Evolutionary conservation across 1,284 basidiomycete species (phyloP).

Genomic region (Rhodofomes roseus): DNA sequence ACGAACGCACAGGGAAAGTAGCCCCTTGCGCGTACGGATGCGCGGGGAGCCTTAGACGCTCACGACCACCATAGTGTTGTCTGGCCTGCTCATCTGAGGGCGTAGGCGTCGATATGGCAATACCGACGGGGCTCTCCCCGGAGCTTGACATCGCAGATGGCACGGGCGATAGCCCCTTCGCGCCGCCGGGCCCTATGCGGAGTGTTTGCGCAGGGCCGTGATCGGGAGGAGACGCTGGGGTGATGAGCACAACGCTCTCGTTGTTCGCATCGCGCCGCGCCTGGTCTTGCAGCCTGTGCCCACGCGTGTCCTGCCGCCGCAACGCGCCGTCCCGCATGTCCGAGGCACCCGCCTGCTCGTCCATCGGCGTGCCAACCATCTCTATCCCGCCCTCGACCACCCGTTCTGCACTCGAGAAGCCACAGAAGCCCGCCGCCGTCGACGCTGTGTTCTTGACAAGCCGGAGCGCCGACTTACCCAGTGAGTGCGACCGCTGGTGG

Average conservation of each 20-base stretch:
- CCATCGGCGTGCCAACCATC: constrained; percentile 22
- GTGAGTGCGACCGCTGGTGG: constrained; percentile 46
- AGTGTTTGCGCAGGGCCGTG: background rate
- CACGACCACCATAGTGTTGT: constrained; percentile 21
- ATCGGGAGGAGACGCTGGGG: constrained; percentile 11
- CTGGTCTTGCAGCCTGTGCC: constrained; percentile 34
- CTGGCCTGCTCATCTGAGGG: constrained; percentile 31
- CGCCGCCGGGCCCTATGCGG: constrained; percentile 7
- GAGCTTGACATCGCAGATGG: constrained; percentile 27
- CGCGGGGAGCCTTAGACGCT: constrained; percentile 39
- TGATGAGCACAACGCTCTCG: constrained; percentile 19
- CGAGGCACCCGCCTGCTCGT: constrained; percentile 26
- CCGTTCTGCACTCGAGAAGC: constrained; percentile 14
- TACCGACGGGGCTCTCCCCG: constrained; percentile 45
- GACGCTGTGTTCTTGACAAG: constrained; percentile 25
- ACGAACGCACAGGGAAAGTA: constrained; percentile 25
- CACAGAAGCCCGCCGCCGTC: constrained; percentile 38
- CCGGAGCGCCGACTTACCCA: constrained; percentile 54
- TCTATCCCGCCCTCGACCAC: constrained; percentile 11
- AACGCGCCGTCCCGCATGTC: constrained; percentile 40
- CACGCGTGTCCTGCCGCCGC: constrained; percentile 38
- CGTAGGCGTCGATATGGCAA: constrained; percentile 64
- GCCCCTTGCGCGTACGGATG: constrained; percentile 59
- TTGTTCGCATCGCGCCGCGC: constrained; percentile 14
- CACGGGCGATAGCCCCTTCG: constrained; percentile 25